Conservation (phyloP, 306 rosid species). For the Myrica gale region DNA sequence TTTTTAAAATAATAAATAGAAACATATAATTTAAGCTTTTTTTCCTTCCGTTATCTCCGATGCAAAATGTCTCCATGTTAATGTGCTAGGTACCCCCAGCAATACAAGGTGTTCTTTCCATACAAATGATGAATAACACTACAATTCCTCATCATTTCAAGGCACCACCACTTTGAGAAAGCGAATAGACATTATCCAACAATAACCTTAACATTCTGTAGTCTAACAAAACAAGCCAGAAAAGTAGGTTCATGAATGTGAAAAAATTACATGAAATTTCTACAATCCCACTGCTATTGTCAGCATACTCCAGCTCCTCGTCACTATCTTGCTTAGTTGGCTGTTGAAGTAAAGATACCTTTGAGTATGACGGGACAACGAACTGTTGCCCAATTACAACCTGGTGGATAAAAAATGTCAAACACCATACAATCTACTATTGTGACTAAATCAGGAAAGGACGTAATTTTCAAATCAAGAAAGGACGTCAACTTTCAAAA, state of each 20-base stretch:
- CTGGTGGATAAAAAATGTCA: conserved; percentile 50
- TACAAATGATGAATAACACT: conserved; percentile 14
- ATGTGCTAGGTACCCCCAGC: background rate
- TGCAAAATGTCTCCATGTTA: too few relatives aligned
- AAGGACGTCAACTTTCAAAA: conserved; percentile 12
- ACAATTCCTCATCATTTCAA: conserved; percentile 3
- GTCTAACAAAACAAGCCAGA: conserved; percentile 12
- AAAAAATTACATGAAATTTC: conserved; percentile 39
- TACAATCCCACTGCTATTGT: conserved; percentile 66
- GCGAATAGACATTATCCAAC: background rate
- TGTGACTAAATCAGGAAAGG: conserved; percentile 24
- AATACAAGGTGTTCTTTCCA: conserved; percentile 6
- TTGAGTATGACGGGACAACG: conserved; percentile 78
- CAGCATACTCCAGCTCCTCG: conserved; percentile 97
- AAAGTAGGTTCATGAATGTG: background rate
- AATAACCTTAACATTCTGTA: background rate
- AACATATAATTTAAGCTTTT: background rate
- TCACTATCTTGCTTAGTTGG: conserved; percentile 92
- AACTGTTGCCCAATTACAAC: conserved; percentile 72
- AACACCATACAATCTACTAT: conserved; percentile 10
- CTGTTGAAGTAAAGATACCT: conserved; percentile 77
- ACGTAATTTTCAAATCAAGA: conserved; percentile 3
- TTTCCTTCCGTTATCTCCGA: background rate
- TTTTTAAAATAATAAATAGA: too few relatives aligned
- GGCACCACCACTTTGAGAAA: background rate